Evolutionary conservation across 2,329 filamentous ascomycete species (phyloP).

Genomic region (Blastomyces parvus): DNA sequence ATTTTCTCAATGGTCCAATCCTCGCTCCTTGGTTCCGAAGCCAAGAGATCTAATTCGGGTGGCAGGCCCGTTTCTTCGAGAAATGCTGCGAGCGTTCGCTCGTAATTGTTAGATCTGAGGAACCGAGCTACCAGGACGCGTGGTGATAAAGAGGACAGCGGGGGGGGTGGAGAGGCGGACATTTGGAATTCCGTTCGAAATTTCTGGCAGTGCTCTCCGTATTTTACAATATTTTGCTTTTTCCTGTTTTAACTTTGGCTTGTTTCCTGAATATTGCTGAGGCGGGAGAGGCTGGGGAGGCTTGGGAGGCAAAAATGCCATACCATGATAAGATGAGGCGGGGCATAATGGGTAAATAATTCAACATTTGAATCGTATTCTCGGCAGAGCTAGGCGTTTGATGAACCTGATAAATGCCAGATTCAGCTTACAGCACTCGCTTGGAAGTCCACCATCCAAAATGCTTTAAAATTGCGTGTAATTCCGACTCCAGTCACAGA

Average conservation of each 20-base stretch:
- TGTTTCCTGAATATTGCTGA: background rate
- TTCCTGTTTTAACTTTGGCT: background rate
- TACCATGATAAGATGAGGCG: background rate
- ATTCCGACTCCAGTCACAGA: no score
- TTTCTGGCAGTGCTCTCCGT: background rate
- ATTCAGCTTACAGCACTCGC: no score
- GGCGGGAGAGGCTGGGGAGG: no score
- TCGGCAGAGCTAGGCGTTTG: no score
- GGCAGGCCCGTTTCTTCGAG: conserved; percentile 48
- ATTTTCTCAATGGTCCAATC: conserved; percentile 49
- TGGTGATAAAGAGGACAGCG: conserved; percentile 12
- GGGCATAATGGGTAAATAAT: background rate
- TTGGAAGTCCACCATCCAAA: background rate
- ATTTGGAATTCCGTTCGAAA: background rate
- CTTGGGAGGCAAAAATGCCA: background rate
- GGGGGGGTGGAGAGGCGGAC: background rate
- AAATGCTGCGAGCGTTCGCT: conserved; percentile 49
- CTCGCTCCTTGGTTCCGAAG: conserved; percentile 21
- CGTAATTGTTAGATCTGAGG: conserved; percentile 35
- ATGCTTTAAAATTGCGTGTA: background rate
- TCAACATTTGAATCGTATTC: no score
- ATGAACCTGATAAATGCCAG: no score
- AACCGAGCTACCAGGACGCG: conserved; percentile 36
- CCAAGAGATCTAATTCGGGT: conserved; percentile 36
- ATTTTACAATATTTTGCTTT: background rate